Percentiles rank a stretch among this genome's conserved stretches.
Evolutionary conservation across 441 rosid species (phyloP).

Genomic region (Syzygium syzygioides): DNA sequence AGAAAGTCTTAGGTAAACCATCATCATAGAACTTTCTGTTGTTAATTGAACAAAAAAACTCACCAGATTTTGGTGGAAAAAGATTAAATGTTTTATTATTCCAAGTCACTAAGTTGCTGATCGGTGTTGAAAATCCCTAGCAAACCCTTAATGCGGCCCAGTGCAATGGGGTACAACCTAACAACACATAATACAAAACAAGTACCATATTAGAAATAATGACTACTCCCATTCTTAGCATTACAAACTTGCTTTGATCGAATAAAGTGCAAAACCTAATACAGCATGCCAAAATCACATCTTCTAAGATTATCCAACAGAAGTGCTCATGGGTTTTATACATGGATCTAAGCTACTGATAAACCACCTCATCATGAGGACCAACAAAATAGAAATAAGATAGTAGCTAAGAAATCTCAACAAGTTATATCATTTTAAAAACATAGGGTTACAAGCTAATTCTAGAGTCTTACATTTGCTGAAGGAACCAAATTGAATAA

Average conservation of each 20-base stretch:
- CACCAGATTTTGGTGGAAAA: no score
- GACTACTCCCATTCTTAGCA: no score
- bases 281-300: neutral
- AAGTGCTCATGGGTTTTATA: neutral
- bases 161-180: conserved; percentile 96
- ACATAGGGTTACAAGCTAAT: neutral
- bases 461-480: neutral
- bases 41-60: no score
- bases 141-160: conserved; percentile 68
- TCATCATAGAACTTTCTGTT: no score
- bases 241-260: no score
- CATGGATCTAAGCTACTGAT: neutral
- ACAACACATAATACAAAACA: conserved; percentile 1
- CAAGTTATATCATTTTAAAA: neutral
- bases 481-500: neutral
- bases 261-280: no score
- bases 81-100: no score
- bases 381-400: neutral
- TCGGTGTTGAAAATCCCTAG: no score
- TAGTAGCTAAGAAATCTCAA: neutral
- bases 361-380: no score
- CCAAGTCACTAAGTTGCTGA: no score
- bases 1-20: no score
- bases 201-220: no score
- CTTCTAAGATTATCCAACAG: neutral